Evolutionary conservation across 345 rosid genomes (phyloP).

Genomic region (Populus nigra): DNA sequence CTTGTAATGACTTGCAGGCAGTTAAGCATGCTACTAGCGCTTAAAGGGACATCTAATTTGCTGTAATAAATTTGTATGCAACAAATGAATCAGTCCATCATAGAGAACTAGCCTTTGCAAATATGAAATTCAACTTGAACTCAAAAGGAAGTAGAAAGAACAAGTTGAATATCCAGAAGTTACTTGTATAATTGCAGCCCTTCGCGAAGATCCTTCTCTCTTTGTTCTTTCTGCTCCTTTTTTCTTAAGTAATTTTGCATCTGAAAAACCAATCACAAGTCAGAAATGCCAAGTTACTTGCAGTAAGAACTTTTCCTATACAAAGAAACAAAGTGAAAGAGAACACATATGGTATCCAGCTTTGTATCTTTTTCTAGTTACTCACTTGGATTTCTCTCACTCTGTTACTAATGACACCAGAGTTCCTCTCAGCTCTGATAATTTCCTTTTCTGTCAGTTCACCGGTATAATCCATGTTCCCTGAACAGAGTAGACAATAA

Average conservation of each 20-base stretch:
- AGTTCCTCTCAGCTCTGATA: constrained; percentile 91
- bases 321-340: background rate
- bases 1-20: background rate
- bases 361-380: background rate
- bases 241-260: constrained; percentile 73
- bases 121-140: background rate
- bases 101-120: background rate
- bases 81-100: background rate
- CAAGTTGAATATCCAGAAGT: background rate
- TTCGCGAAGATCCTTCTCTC: constrained; percentile 77
- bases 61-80: background rate
- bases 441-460: constrained; percentile 88
- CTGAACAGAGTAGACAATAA: constrained; percentile 30
- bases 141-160: background rate
- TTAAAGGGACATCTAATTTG: background rate
- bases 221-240: constrained; percentile 67
- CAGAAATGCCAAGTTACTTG: constrained; percentile 9
- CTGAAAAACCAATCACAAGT: constrained; percentile 39
- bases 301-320: background rate
- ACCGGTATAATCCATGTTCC: constrained; percentile 60
- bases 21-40: background rate
- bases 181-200: constrained; percentile 83
- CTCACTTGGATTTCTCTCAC: constrained; percentile 92
- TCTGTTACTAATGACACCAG: constrained; percentile 73
- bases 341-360: background rate